Base-by-base conservation (phyloP, 768 basidiomycete species). In the Rhodotorula taiwanensis region DNA sequence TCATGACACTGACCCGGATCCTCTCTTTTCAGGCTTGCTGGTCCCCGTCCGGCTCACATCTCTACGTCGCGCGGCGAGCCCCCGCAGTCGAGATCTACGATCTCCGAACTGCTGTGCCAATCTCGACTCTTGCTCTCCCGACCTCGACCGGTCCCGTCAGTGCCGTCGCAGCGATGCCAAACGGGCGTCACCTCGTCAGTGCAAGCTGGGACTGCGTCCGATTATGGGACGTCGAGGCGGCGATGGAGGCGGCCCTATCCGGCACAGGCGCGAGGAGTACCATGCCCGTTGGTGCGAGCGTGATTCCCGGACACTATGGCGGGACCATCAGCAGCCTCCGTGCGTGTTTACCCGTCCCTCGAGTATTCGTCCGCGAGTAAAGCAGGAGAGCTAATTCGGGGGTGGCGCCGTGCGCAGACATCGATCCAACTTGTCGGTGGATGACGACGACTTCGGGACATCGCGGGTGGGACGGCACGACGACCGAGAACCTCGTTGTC, bases 61-160 rank as follows among this genome's bases (percentile, higher is more conserved):
- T 99, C 49, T 89, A 89, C 74, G 92, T 88, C 18, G 93, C 94
- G 14, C 80, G 94, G 69, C 81, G 93, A 52, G 92, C 93, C 69
- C 89, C 89, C 28, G 85, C 87, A 2, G 83, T 98, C 53, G 90
- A 95, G 72, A 83, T 95, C 21, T 98, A 89, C 88, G 95, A 98
- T 74, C 84, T 93, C 14, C 85, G 93, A n/a, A 79, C 84, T 28
- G 42, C 28, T 33, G 89, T 88, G 70, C 47, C 43, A 9, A 34
- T 53, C 30, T 18, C 53, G 27, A 44, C 56, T 2, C 58, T 72
- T 48, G 30, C 49, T 2, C 58, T 73, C 4, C 71, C 72, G 1
- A 0, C 27, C 30, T 89, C 89, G 70, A 92, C 91, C 30, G 91
- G 93, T 20, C 86, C 89, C 0, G 89, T 98, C 34, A 91, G 89